Evolutionary conservation across 352 stramenopile species (phyloP).

Genomic region (Phytopythium cucurbitacearum): DNA sequence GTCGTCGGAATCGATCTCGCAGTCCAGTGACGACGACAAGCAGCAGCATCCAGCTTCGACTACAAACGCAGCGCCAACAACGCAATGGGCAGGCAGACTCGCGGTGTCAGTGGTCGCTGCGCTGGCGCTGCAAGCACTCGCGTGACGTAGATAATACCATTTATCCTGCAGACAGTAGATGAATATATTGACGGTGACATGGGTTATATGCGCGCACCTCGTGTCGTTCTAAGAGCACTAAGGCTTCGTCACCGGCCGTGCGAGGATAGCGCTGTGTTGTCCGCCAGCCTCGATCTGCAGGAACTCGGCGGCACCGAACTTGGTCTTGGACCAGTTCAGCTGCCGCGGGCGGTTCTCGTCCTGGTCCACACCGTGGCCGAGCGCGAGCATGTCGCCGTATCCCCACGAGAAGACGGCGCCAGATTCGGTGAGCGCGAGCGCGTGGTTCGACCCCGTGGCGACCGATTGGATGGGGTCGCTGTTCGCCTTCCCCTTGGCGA

Average conservation of each 20-base stretch:
- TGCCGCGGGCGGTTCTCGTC: conserved; percentile 71
- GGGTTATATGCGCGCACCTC: too few relatives aligned
- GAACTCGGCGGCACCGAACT: conserved; percentile 56
- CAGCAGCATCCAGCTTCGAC: conserved; percentile 4
- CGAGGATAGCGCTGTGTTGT: conserved; percentile 84
- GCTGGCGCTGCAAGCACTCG: too few relatives aligned
- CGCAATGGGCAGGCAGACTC: too few relatives aligned
- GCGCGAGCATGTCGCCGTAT: conserved; percentile 89
- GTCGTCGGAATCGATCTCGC: conserved; percentile 1
- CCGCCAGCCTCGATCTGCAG: conserved; percentile 82
- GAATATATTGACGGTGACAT: too few relatives aligned
- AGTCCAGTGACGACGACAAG: background rate
- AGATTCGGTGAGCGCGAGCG: conserved; percentile 69
- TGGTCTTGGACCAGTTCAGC: conserved; percentile 69
- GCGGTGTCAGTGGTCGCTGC: too few relatives aligned
- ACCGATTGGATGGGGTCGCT: conserved; percentile 40
- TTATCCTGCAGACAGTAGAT: too few relatives aligned
- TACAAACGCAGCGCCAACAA: conserved; percentile 7
- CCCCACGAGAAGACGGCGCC: conserved; percentile 88
- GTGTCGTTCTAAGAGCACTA: background rate
- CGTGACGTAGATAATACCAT: too few relatives aligned
- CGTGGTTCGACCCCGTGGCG: conserved; percentile 85
- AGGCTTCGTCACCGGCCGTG: conserved; percentile 8
- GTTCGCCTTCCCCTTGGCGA: conserved; percentile 23
- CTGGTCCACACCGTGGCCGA: conserved; percentile 82